A percentile compares a stretch with the other conserved stretches of the same genome.
Evolutionary conservation across 108 stramenopile species (phyloP).

Genomic region (Discostella stelligeroides): DNA sequence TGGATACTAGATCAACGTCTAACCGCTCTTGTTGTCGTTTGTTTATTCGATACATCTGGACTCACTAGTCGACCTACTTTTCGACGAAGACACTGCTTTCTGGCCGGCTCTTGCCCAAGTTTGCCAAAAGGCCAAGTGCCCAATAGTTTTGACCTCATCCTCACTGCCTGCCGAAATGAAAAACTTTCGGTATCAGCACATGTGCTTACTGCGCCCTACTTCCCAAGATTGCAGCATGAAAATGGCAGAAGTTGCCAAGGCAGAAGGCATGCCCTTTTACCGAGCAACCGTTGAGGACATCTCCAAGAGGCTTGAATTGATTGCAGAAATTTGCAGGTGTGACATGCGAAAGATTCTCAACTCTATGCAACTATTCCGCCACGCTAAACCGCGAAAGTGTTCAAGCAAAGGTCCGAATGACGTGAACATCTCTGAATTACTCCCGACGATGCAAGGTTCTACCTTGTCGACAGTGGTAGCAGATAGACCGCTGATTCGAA

Average conservation of each 20-base stretch:
- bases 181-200: constrained; percentile 36
- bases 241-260: constrained; percentile 44
- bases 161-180: constrained; percentile 39
- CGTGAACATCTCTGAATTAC: constrained; percentile 4
- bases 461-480: background rate
- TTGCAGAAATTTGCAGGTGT: constrained; percentile 58
- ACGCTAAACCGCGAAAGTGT: background rate
- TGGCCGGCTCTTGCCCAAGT: constrained; percentile 70
- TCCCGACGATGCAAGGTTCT: background rate
- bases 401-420: background rate
- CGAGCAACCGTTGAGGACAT: constrained; percentile 13
- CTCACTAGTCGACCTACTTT: constrained; percentile 69
- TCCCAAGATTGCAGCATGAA: constrained; percentile 58
- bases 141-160: constrained; percentile 79
- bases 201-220: constrained; percentile 48
- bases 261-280: constrained; percentile 42
- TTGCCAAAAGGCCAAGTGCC: constrained; percentile 73
- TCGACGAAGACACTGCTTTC: constrained; percentile 80
- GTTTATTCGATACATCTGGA: background rate
- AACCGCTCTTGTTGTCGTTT: background rate
- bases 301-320: constrained; percentile 20
- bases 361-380: constrained; percentile 63
- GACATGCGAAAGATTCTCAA: constrained; percentile 69
- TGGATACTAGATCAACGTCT: background rate
- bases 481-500: constrained; percentile 27